These are phyloP conservation scores for Suhomyces sp. DNA, from an alignment of 805 yeast species.

Conservation along the genomic window DNA sequence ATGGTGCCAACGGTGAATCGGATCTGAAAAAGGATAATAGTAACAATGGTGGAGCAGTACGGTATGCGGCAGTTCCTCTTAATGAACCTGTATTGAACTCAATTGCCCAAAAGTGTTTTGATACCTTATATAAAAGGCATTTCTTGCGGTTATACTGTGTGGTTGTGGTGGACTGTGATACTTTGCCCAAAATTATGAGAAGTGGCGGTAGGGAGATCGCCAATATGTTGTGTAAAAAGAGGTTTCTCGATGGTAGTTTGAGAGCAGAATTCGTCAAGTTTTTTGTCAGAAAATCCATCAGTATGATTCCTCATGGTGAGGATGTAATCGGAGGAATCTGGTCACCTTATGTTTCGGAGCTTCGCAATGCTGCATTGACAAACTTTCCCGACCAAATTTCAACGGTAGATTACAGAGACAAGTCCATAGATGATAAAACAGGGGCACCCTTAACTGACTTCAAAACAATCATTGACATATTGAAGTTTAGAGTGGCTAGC, in stretches of 20 bases:
- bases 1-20: slow-evolving; percentile 13
- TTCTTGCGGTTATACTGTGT: slow-evolving; percentile 79
- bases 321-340: slow-evolving; percentile 81
- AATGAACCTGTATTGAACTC: slow-evolving; percentile 43
- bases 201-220: slow-evolving; percentile 92
- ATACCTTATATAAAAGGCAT: slow-evolving; percentile 48
- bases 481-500: slow-evolving; percentile 72
- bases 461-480: slow-evolving; percentile 62
- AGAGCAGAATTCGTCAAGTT: slow-evolving; percentile 81
- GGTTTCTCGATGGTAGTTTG: slow-evolving; percentile 74
- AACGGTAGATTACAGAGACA: slow-evolving; percentile 72
- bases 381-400: slow-evolving; percentile 74
- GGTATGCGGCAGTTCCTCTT: slow-evolving; percentile 34
- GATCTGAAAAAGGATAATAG: background rate
- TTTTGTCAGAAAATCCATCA: slow-evolving; percentile 59
- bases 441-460: slow-evolving; percentile 74
- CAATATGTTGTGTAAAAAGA: slow-evolving; percentile 76
- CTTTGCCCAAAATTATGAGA: slow-evolving; percentile 78
- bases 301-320: slow-evolving; percentile 68
- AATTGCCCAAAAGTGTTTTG: slow-evolving; percentile 44
- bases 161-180: slow-evolving; percentile 71
- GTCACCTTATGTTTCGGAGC: slow-evolving; percentile 71
- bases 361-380: slow-evolving; percentile 58
- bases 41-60: background rate
- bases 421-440: slow-evolving; percentile 75